A percentile compares a stretch with the other conserved stretches of the same genome.
phyloP scores from a whole-genome alignment of 1,139 yeast species.

The Pichia sp. region DNA sequence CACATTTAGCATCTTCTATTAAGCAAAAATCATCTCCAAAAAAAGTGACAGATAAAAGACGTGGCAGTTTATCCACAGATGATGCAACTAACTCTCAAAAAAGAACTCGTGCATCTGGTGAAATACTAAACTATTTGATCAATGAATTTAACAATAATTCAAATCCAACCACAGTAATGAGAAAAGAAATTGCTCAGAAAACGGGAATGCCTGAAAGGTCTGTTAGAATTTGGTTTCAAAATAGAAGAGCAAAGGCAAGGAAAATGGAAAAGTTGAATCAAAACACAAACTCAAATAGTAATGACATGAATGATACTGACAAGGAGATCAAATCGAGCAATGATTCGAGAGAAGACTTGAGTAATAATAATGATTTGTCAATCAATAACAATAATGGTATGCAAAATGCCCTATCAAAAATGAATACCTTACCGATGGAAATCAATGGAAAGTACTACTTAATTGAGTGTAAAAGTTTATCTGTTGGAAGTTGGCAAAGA shows the following conservation, averaged over 20 bases:
- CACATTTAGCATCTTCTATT: not conserved
- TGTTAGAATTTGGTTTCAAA: constrained; percentile 93
- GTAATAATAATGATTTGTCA: not conserved
- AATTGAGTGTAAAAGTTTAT: constrained; percentile 57
- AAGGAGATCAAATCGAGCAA: not conserved
- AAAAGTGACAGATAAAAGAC: constrained; percentile 8
- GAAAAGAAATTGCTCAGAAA: constrained; percentile 64
- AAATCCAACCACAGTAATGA: constrained; percentile 58
- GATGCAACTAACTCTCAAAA: constrained; percentile 22
- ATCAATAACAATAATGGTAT: constrained; percentile 1
- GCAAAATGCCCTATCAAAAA: constrained; percentile 6
- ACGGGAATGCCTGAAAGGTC: constrained; percentile 90
- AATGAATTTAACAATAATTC: constrained; percentile 68
- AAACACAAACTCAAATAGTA: constrained; percentile 1
- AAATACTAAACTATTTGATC: constrained; percentile 62
- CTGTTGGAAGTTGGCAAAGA: constrained; percentile 77
- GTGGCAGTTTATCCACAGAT: constrained; percentile 6
- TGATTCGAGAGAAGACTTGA: not conserved
- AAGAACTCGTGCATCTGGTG: constrained; percentile 73
- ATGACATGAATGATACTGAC: not conserved
- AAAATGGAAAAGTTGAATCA: constrained; percentile 45
- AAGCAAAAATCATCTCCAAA: constrained; percentile 12
- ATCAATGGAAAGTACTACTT: constrained; percentile 62
- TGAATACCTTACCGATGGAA: constrained; percentile 38
- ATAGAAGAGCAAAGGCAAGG: constrained; percentile 75